Conservation (phyloP, 352 stramenopile species). For the Halophytophthora batemanensis region DNA sequence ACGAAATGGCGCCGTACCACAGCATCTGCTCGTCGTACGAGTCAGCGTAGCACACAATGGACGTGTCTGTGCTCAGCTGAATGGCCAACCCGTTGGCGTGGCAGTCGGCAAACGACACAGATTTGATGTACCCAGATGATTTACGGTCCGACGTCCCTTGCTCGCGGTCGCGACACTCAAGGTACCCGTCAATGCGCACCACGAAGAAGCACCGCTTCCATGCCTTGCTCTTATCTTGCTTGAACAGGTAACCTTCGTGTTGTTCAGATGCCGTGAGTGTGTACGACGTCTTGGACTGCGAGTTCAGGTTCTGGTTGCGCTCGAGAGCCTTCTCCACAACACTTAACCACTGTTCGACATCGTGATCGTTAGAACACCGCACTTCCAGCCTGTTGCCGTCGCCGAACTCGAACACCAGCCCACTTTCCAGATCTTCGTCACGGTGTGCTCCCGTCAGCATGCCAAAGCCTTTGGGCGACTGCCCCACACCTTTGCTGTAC, state of each 20-base stretch:
- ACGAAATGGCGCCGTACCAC: constrained; percentile 75
- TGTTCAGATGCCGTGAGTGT: constrained; percentile 58
- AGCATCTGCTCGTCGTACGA: constrained; percentile 82
- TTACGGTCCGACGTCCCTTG: constrained; percentile 36
- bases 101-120: constrained; percentile 66
- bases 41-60: constrained; percentile 74
- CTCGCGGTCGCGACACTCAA: constrained; percentile 62
- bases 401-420: constrained; percentile 51
- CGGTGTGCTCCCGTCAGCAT: constrained; percentile 40
- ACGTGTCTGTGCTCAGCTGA: constrained; percentile 53
- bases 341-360: constrained; percentile 51
- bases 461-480: constrained; percentile 67
- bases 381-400: constrained; percentile 42
- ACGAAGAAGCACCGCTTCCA: constrained; percentile 68
- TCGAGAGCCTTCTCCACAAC: constrained; percentile 55
- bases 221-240: constrained; percentile 49
- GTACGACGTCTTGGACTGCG: constrained; percentile 70
- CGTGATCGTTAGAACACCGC: constrained; percentile 38
- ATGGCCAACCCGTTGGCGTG: constrained; percentile 73
- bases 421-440: constrained; percentile 45
- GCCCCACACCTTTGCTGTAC: constrained; percentile 59
- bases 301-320: constrained; percentile 40
- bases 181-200: constrained; percentile 65
- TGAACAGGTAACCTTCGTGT: constrained; percentile 69
- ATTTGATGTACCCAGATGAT: constrained; percentile 62